Evolutionary conservation across 2,329 filamentous ascomycete genomes (phyloP).

Genomic region (Furcasterigmium furcatum): DNA sequence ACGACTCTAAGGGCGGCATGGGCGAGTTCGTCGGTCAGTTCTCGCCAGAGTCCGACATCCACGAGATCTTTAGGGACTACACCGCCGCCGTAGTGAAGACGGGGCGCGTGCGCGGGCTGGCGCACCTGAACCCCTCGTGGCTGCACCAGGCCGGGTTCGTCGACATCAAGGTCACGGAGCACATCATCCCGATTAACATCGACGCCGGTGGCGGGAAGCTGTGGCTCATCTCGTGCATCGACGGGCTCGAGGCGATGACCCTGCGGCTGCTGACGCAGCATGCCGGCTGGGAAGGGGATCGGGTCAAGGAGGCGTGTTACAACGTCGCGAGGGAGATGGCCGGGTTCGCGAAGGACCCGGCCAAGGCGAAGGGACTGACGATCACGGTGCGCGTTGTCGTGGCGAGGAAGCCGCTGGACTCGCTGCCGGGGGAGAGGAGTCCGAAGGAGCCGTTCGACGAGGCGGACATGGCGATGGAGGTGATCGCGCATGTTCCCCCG

Average conservation of each 20-base stretch:
- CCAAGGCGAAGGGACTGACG: conserved; percentile 36
- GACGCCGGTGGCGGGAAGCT: conserved; percentile 47
- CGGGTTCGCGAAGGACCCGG: conserved; percentile 41
- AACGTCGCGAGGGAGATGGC: conserved; percentile 45
- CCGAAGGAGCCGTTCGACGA: background rate
- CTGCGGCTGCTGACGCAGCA: conserved; percentile 50
- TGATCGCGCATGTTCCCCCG: too few species aligned
- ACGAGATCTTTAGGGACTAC: conserved; percentile 36
- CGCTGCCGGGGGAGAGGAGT: background rate
- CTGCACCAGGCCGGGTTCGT: conserved; percentile 48
- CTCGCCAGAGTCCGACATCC: conserved; percentile 40
- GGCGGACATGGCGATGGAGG: background rate
- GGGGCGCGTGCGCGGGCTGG: conserved; percentile 40
- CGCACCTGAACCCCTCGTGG: conserved; percentile 41
- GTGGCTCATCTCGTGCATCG: conserved; percentile 49
- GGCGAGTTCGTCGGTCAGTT: conserved; percentile 35
- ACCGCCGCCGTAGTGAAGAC: conserved; percentile 37
- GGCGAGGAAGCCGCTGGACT: conserved; percentile 42
- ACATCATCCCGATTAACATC: conserved; percentile 43
- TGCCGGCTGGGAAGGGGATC: conserved; percentile 48
- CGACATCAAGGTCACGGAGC: conserved; percentile 44
- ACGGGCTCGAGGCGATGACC: conserved; percentile 44
- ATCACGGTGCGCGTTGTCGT: conserved; percentile 45
- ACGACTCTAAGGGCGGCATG: conserved; percentile 29
- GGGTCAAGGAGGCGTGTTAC: conserved; percentile 44